Evolutionary conservation across 1,139 yeast genomes (phyloP), one percentile per base, ranked within the genome.

Genomic region (Suhomyces chickasaworum): DNA sequence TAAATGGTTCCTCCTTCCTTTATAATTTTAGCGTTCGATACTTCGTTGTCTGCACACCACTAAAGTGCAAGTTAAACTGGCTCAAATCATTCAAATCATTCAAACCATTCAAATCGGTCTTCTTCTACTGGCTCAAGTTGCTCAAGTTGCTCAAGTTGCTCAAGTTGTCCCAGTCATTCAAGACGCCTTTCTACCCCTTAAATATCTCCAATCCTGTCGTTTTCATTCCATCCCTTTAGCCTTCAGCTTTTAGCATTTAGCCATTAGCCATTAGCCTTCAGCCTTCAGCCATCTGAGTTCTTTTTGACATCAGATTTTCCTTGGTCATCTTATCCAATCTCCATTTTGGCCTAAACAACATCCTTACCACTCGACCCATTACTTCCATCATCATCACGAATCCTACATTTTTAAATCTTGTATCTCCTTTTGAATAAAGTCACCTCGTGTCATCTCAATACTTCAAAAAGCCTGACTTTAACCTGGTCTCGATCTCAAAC

Each of bases 1-100:
- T 44, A 44, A 44, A 44, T 23, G 32, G 17, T 16, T 23, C 36
- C 18, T 17, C 43, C 35, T 8, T 35, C 31, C 43, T 33, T n/a
- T 27, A 17, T 7, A 31, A 29, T 25, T 12, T 33, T 41, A 20
- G 20, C 39, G 41, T 30, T 18, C 32, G 32, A 17, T 29, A 29
- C 32, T 32, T 23, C 16, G 23, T 32, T 18, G 27, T 20, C 34
- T 30, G 34, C 41, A 29, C 41, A 38, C 34, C 34, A 9, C 35
- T 9, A 10, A 29, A 29, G 32, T 29, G 32, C 32, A 29, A 29
- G 32, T 29, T 37, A 29, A 29, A 29, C 17, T 13, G 32, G 32
- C 32, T 17, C 17, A 21, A 5, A 13, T 16, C 30, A 32, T 25
- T 21, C 20, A 13, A 13, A 16, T 31, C 33, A 7, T 29, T 29